phyloP scores from a whole-genome alignment of 768 basidiomycete genomes.

The Boletus rex-veris region DNA sequence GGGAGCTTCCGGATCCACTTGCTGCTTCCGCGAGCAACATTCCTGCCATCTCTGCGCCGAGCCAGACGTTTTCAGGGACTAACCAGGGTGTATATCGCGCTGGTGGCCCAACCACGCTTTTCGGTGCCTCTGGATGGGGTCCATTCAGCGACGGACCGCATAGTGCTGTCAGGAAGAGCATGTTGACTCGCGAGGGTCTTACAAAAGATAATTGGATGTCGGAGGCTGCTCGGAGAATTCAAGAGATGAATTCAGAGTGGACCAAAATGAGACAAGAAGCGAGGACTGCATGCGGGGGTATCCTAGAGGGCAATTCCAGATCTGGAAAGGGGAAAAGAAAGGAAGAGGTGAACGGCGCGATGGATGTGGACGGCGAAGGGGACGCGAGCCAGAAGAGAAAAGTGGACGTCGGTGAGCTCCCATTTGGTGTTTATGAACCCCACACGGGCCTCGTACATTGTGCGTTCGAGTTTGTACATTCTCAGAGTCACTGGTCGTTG shows the following conservation, averaged over 20 bases:
- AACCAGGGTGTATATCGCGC: conserved; percentile 78
- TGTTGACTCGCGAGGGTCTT: conserved; percentile 75
- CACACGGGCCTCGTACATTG: conserved; percentile 75
- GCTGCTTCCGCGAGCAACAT: conserved; percentile 44
- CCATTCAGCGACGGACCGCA: conserved; percentile 87
- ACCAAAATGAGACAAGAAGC: conserved; percentile 52
- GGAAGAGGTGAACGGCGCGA: conserved; percentile 29
- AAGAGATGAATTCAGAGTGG: conserved; percentile 65
- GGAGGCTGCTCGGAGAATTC: conserved; percentile 64
- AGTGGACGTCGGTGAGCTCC: conserved; percentile 36
- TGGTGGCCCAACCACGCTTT: conserved; percentile 90
- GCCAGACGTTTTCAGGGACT: conserved; percentile 40
- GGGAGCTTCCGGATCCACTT: conserved; percentile 76
- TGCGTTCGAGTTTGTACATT: conserved; percentile 35
- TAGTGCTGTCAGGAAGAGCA: conserved; percentile 77
- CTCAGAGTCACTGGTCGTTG: neutral
- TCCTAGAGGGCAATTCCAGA: conserved; percentile 35
- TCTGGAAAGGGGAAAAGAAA: conserved; percentile 32
- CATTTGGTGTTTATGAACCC: conserved; percentile 77
- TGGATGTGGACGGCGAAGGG: conserved; percentile 30
- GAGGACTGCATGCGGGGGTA: conserved; percentile 49
- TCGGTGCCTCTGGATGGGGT: conserved; percentile 78
- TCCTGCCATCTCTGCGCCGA: conserved; percentile 32
- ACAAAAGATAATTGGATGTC: conserved; percentile 92
- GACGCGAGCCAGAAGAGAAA: conserved; percentile 24